Percentiles rank a stretch among this genome's conserved stretches.
Evolutionary conservation across 352 stramenopile species (phyloP).

Genomic region (Phytopythium litorale): DNA sequence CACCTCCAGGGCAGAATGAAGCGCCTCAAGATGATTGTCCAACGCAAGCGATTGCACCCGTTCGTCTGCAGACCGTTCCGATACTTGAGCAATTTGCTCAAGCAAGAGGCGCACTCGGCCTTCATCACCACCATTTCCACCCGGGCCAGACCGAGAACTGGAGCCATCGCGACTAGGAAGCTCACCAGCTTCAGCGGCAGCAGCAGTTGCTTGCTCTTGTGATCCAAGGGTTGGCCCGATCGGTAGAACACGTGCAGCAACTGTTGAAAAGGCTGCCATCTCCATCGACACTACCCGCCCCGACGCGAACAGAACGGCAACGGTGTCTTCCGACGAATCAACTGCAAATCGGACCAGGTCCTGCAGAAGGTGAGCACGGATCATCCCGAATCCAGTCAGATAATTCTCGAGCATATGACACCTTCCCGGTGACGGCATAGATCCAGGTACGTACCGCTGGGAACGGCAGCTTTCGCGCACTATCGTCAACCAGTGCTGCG

Average conservation of each 20-base stretch:
- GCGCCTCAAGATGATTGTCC: conserved; percentile 28
- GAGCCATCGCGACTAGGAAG: not conserved
- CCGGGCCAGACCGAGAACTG: not conserved
- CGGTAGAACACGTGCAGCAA: conserved; percentile 19
- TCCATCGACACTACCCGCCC: conserved; percentile 28
- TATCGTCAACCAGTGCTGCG: not conserved
- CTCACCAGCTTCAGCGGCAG: not conserved
- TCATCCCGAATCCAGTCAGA: not conserved
- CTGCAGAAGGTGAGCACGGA: conserved; percentile 9
- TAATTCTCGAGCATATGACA: not conserved
- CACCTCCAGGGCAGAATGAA: conserved; percentile 46
- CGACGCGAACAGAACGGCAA: conserved; percentile 35
- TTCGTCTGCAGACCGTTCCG: conserved; percentile 22
- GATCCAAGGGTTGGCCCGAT: not conserved
- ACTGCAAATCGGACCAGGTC: conserved; percentile 24
- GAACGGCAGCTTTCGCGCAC: conserved; percentile 24
- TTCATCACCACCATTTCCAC: conserved; percentile 9
- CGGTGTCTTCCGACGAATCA: conserved; percentile 8
- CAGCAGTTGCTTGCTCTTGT: not conserved
- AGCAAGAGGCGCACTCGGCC: conserved; percentile 30
- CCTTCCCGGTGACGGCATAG: not conserved
- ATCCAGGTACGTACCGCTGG: conserved; percentile 15
- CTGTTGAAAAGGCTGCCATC: conserved; percentile 8
- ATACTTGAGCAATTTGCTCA: conserved; percentile 33
- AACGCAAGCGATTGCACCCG: conserved; percentile 28